phyloP scores from a whole-genome alignment of 2,329 filamentous ascomycete species.

The Aspergillus hortae region DNA sequence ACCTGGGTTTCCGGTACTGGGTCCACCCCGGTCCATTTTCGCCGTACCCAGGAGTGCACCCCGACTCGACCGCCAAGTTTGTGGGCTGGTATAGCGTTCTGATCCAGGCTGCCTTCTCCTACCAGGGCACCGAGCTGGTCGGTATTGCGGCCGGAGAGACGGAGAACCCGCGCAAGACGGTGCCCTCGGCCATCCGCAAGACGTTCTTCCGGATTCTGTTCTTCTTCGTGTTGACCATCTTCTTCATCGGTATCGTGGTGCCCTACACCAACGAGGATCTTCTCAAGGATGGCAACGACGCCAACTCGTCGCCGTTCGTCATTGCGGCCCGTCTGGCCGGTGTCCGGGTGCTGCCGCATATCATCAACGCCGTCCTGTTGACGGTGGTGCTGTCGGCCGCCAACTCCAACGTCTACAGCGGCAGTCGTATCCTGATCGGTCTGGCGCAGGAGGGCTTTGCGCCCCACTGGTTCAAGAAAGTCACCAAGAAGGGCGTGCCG shows the following conservation, averaged over 20 bases:
- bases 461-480: conserved; percentile 41
- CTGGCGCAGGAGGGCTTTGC: conserved; percentile 51
- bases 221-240: conserved; percentile 46
- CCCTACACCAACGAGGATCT: conserved; percentile 55
- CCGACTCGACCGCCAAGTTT: conserved; percentile 52
- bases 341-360: conserved; percentile 36
- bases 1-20: conserved; percentile 73
- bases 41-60: conserved; percentile 41
- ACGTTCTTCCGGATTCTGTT: conserved; percentile 72
- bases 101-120: conserved; percentile 40
- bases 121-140: conserved; percentile 66
- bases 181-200: conserved; percentile 69
- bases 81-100: conserved; percentile 58
- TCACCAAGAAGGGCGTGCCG: conserved; percentile 43
- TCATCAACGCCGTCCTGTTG: conserved; percentile 43
- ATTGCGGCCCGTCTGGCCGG: conserved; percentile 39
- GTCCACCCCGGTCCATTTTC: conserved; percentile 64
- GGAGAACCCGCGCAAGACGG: conserved; percentile 66
- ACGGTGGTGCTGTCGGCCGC: conserved; percentile 43
- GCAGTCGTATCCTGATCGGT: conserved; percentile 66
- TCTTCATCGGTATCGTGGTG: conserved; percentile 70
- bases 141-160: conserved; percentile 77
- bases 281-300: conserved; percentile 45
- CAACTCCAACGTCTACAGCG: conserved; percentile 41
- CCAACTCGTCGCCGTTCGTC: conserved; percentile 41